Evolutionary conservation across 495 filamentous ascomycete species (phyloP), one percentile per base, ranked within the genome.

Genomic region (Xylaria sp.): DNA sequence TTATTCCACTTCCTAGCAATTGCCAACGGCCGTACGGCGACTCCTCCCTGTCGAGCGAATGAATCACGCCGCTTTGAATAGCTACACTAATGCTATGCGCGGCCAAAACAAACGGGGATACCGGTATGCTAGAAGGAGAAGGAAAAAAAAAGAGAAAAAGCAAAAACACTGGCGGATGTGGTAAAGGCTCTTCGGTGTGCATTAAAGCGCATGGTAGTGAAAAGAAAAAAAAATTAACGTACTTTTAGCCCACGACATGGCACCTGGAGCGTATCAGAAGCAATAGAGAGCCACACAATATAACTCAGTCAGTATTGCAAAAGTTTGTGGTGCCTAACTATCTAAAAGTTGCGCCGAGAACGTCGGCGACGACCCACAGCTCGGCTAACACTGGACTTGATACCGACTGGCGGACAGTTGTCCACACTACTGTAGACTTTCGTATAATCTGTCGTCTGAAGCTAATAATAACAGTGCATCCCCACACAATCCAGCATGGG

Each of bases 381-480:
- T 50, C 44, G 62, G 62, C 31, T 33, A 17, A 44, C 37, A 29
- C 26, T 29, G 19, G 41, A 15, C 61, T n/a, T 17, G 37, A 64
- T 48, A 46, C 61, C 26, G 61, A 63, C 61, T 31, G 44, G 44
- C 43, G 62, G 43, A 33, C 15, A 50, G 19, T 52, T 37, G 64
- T 37, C 3, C 64, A 15, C 46, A 55, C 19, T 67, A 43, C 14
- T 21, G 55, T 21, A 11, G 19, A 59, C 7, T 59, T 35, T 35
- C 7, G 41, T 41, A 64, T 50, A 6, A 53, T 66, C 46, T 66
- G 46, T 35, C 44, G 52, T 66, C 24, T 52, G 9, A 66, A 35
- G 46, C 63, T 66, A 66, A 66, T 66, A 50, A 66, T 66, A 66
- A 50, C 64, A 41, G 48, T 57, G 15, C 35, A 57, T 55, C 24